Conservation (phyloP, 225 moss, liverwort and hornwort genomes). For the Antitrichia curtipendula region DNA sequence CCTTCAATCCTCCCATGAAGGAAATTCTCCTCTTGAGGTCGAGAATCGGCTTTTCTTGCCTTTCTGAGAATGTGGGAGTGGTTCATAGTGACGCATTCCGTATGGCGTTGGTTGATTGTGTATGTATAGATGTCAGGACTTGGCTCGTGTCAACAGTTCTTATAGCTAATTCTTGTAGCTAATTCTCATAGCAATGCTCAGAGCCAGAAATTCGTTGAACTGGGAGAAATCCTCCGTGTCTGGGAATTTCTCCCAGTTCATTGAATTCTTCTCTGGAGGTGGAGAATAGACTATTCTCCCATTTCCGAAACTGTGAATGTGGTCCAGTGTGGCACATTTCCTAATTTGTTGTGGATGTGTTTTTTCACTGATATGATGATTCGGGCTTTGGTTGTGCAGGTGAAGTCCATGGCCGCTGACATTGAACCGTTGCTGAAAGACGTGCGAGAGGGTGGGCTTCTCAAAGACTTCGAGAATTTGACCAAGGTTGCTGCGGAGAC, state of each 20-base stretch:
- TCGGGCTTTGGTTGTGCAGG: slow-evolving; percentile 7
- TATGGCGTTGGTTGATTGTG: background rate
- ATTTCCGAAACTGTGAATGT: background rate
- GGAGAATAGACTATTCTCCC: background rate
- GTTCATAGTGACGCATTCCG: background rate
- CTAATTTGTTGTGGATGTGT: background rate
- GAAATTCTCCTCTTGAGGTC: background rate
- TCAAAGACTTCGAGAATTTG: slow-evolving; percentile 43
- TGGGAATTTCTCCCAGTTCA: background rate
- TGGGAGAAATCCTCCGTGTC: background rate
- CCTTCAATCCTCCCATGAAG: background rate
- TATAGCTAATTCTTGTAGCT: background rate
- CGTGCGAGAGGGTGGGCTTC: slow-evolving; percentile 30
- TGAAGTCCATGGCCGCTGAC: slow-evolving; percentile 37
- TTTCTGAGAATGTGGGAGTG: background rate
- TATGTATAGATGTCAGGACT: slow-evolving; percentile 2
- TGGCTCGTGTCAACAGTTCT: slow-evolving; percentile 15
- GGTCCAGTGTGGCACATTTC: background rate
- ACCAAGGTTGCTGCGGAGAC: slow-evolving; percentile 39
- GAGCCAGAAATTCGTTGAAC: too few species aligned
- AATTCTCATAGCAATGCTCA: background rate
- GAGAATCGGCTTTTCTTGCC: background rate
- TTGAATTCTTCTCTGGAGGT: background rate
- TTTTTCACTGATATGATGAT: background rate
- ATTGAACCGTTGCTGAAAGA: slow-evolving; percentile 45